These are phyloP conservation scores for Dictyostelium capitatum DNA, from an alignment of 78 protist species.

Conservation along the genomic window DNA sequence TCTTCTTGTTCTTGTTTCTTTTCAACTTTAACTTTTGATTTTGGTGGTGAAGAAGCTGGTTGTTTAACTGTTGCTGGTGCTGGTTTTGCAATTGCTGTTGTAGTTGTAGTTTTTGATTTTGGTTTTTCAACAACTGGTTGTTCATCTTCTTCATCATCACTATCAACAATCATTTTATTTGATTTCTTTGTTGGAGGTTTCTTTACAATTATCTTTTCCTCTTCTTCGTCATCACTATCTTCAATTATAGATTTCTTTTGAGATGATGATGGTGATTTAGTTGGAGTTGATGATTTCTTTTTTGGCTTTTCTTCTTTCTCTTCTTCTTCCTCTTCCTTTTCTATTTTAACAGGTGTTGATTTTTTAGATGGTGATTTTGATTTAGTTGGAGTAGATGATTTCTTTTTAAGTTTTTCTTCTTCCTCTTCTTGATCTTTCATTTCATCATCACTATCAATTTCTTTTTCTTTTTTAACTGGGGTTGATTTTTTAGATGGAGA, in stretches of 20 bases:
- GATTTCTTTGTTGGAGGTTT: background rate
- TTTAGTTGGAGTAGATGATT: background rate
- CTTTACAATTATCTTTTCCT: background rate
- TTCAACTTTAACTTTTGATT: background rate
- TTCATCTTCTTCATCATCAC: background rate
- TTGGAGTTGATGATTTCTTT: conserved; percentile 14
- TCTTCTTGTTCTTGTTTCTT: background rate
- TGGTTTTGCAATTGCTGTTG: background rate
- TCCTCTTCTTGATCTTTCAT: background rate
- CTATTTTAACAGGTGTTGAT: background rate
- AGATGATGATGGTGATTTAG: background rate
- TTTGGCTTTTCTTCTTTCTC: background rate
- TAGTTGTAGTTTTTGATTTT: background rate
- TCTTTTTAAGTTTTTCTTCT: background rate
- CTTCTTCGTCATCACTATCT: background rate
- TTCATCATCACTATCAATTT: background rate
- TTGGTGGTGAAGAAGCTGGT: background rate
- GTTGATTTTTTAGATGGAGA: background rate
- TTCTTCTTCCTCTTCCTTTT: background rate
- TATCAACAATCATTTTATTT: background rate
- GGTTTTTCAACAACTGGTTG: background rate
- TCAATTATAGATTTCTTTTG: conserved; percentile 2
- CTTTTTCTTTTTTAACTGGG: background rate
- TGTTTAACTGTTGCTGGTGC: background rate
- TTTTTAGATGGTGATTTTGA: conserved; percentile 2